phyloP scores from a whole-genome alignment of 2,329 filamentous ascomycete genomes.

The Colletotrichum lini region DNA sequence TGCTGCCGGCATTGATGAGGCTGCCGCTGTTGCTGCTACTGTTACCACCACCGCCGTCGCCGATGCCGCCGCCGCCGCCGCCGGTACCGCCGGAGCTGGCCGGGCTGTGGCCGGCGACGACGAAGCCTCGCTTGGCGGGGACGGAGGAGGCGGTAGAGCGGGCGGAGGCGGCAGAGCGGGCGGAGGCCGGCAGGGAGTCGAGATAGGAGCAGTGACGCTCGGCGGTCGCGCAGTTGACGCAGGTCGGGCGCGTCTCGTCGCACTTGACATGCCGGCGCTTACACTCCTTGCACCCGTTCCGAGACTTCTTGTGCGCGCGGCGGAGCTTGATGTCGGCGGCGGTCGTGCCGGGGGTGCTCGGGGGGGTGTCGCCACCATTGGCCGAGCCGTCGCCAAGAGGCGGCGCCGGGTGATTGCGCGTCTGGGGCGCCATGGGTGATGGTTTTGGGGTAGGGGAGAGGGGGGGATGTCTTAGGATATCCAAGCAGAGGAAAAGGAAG shows the following conservation, averaged over 20 bases:
- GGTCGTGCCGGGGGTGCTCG: constrained; percentile 27
- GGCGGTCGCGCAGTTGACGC: constrained; percentile 57
- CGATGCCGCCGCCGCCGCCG: background rate
- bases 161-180: constrained; percentile 17
- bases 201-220: constrained; percentile 54
- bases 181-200: constrained; percentile 29
- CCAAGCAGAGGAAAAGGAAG: background rate
- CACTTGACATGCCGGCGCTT: constrained; percentile 60
- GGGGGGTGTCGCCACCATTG: constrained; percentile 32
- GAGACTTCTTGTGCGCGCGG: constrained; percentile 57
- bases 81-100: background rate
- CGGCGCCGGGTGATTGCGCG: constrained; percentile 20
- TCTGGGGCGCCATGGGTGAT: constrained; percentile 11
- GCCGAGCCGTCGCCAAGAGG: constrained; percentile 42
- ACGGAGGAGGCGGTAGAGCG: constrained; percentile 7
- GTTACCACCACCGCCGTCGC: background rate
- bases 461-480: background rate
- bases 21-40: background rate
- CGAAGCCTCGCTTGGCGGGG: constrained; percentile 24
- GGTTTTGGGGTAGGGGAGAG: no score
- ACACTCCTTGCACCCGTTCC: constrained; percentile 58
- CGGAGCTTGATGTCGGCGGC: constrained; percentile 50
- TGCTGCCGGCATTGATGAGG: no score
- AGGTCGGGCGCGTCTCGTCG: constrained; percentile 58
- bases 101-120: constrained; percentile 20